These are phyloP conservation scores for Penicillium odoratum DNA, from an alignment of 495 filamentous ascomycete genomes.

Conservation along the genomic window DNA sequence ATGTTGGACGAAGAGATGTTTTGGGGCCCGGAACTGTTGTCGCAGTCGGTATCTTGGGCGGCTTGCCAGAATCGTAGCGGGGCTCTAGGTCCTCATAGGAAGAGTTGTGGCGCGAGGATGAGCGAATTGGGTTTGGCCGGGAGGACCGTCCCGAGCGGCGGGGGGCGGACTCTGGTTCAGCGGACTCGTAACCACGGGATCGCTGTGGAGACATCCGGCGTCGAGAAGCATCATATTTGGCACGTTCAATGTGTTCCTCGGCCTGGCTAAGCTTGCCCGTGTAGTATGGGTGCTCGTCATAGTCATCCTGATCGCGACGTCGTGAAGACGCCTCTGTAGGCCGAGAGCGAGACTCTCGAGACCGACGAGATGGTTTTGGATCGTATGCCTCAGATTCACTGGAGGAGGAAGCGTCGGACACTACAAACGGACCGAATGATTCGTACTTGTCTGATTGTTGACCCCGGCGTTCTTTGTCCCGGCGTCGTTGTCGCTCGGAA, in stretches of 20 bases:
- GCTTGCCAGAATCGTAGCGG: slow-evolving; percentile 15
- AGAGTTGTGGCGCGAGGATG: slow-evolving; percentile 35
- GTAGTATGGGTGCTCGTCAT: slow-evolving; percentile 24
- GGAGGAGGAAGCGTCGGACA: slow-evolving; percentile 36
- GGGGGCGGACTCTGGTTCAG: slow-evolving; percentile 36
- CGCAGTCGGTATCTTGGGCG: slow-evolving; percentile 33
- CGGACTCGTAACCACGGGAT: slow-evolving; percentile 33
- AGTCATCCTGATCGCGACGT: slow-evolving; percentile 17
- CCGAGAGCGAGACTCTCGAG: slow-evolving; percentile 19
- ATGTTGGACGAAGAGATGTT: slow-evolving; percentile 26
- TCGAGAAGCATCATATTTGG: slow-evolving; percentile 6
- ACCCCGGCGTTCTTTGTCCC: slow-evolving; percentile 53
- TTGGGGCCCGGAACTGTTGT: slow-evolving; percentile 30
- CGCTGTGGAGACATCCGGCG: slow-evolving; percentile 35
- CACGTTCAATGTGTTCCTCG: slow-evolving; percentile 25
- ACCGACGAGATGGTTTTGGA: slow-evolving; percentile 20
- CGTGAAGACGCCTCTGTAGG: slow-evolving; percentile 20
- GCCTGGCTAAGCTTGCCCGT: slow-evolving; percentile 26
- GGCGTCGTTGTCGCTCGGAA: slow-evolving; percentile 42
- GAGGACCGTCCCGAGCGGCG: slow-evolving; percentile 34
- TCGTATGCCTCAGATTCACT: slow-evolving; percentile 24
- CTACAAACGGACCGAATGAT: slow-evolving; percentile 26
- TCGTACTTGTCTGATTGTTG: slow-evolving; percentile 49
- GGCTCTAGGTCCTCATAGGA: slow-evolving; percentile 38
- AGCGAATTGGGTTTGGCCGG: slow-evolving; percentile 28